Percentiles rank a stretch among this genome's conserved stretches.
Evolutionary conservation across 352 stramenopile species (phyloP).

Genomic region (Globisporangium mamillatum): DNA sequence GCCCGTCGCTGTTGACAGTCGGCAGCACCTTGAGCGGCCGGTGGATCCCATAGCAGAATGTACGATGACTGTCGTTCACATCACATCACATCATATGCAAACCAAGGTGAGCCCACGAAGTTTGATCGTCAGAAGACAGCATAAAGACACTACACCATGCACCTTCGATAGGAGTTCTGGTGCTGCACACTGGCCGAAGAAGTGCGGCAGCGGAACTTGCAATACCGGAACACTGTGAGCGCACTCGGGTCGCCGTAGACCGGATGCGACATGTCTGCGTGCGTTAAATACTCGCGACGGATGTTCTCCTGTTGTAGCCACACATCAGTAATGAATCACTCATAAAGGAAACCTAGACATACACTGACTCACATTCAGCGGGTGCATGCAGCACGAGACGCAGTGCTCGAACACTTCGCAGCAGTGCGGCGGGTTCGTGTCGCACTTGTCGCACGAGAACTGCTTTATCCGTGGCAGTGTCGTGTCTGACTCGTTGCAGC

Average conservation of each 20-base stretch:
- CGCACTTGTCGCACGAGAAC: slow-evolving; percentile 61
- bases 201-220: slow-evolving; percentile 66
- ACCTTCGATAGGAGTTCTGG: slow-evolving; percentile 80
- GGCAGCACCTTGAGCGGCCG: slow-evolving; percentile 52
- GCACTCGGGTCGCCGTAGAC: slow-evolving; percentile 53
- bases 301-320: slow-evolving; percentile 39
- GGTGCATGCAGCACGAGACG: slow-evolving; percentile 80
- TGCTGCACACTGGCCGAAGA: slow-evolving; percentile 74
- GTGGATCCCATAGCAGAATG: slow-evolving; percentile 71
- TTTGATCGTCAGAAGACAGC: neutral
- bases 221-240: slow-evolving; percentile 72
- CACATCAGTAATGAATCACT: neutral
- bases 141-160: neutral
- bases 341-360: neutral
- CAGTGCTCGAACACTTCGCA: slow-evolving; percentile 68
- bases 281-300: slow-evolving; percentile 55
- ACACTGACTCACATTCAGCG: slow-evolving; percentile 48
- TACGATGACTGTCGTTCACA: slow-evolving; percentile 32
- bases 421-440: slow-evolving; percentile 66
- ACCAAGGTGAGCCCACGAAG: neutral
- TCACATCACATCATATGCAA: neutral
- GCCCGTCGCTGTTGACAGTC: slow-evolving; percentile 65
- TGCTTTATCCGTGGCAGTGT: slow-evolving; percentile 50
- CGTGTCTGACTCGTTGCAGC: slow-evolving; percentile 58
- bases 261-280: slow-evolving; percentile 55